These are phyloP conservation scores for Verticillium dahliae DNA, from an alignment of 2,329 filamentous ascomycete species.

Conservation along the genomic window DNA sequence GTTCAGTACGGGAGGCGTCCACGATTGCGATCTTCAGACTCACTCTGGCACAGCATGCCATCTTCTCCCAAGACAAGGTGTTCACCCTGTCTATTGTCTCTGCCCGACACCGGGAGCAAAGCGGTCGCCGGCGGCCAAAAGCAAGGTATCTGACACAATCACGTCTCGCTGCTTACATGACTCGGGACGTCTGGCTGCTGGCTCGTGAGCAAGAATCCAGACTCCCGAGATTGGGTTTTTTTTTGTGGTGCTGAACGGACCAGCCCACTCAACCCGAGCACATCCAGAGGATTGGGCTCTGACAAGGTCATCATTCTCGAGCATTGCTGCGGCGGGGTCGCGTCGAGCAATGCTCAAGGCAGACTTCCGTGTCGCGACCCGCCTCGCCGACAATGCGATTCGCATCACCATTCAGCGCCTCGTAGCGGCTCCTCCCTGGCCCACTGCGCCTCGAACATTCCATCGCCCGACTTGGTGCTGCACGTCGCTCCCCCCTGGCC, in stretches of 20 bases:
- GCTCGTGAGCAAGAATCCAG: too few relatives aligned
- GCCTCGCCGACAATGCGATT: background rate
- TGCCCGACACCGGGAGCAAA: background rate
- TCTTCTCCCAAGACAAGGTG: background rate
- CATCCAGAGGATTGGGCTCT: too few relatives aligned
- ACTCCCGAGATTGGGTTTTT: too few relatives aligned
- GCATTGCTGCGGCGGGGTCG: too few relatives aligned
- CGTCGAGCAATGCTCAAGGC: too few relatives aligned
- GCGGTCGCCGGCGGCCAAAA: background rate
- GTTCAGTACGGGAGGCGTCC: background rate
- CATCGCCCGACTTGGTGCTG: background rate
- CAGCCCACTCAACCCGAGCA: too few relatives aligned
- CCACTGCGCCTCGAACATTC: background rate
- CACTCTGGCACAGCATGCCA: background rate
- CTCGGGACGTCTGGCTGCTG: too few relatives aligned
- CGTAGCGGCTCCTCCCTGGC: background rate
- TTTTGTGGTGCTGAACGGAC: too few relatives aligned
- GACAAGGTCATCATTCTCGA: too few relatives aligned
- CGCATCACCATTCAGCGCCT: background rate
- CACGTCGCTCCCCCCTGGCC: background rate
- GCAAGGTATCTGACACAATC: background rate
- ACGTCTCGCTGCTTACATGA: too few relatives aligned
- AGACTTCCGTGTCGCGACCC: background rate
- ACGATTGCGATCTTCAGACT: background rate
- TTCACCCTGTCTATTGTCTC: background rate